Evolutionary conservation across 768 basidiomycete genomes (phyloP), one percentile per base, ranked within the genome.

Genomic region (Termitomyces sp.): DNA sequence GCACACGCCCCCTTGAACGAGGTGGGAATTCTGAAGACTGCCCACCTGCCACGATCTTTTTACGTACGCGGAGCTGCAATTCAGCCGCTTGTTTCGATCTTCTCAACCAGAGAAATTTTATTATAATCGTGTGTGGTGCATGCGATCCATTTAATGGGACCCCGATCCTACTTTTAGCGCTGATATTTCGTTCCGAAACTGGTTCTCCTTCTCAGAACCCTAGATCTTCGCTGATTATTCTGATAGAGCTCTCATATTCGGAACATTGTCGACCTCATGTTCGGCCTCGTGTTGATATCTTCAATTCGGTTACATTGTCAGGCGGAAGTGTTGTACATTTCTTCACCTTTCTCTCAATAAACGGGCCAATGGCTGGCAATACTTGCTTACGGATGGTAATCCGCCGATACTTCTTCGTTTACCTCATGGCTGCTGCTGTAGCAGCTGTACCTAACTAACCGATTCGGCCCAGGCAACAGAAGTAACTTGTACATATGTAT

Each of bases 1-100:
- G 62, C 63, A 73, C 70, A 73, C 69, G 71, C 70, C 67, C 67
- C 69, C 68, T 69, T 72, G 69, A 74, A 73, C 70, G 70, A 73
- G 72, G 72, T 72, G 70, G 68, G 73, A 75, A 73, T 71, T 76
- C 70, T 67, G 66, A 69, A 74, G 72, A 66, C 65, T 68, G 75
- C 72, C 71, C 75, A 76, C 73, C 75, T 76, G 73, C 72, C 74
- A 72, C 64, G 62, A 69, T 71, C 70, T 70, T 70, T 72, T 76
- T 78, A 78, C 77, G 76, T 77, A 64, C 71, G 73, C 75, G 75
- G 76, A 77, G 71, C 69, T 72, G 64, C 67, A 64, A 67, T 69
- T 71, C 69, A 73, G 70, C 67, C 64, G 65, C 68, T 65, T 59
- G 66, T 66, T 65, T 67, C 58, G 66, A 69, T 68, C 70, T 70